Conservation (phyloP, 2,329 filamentous ascomycete genomes). For the Cladophialophora immunda region DNA sequence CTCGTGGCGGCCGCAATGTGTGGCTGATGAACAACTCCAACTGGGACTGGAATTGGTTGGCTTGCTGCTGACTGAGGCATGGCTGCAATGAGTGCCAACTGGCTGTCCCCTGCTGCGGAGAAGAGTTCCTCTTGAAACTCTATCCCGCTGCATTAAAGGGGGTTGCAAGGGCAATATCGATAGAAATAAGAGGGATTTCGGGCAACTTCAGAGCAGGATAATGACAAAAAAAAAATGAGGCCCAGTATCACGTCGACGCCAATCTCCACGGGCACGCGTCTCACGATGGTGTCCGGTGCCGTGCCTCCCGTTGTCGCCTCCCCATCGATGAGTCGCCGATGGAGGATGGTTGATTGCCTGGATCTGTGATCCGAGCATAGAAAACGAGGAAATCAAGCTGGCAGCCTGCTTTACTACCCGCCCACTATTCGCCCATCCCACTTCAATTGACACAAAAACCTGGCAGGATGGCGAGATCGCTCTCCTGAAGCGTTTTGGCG, state of each 20-base stretch:
- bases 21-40: slow-evolving; percentile 24
- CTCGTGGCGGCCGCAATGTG: slow-evolving; percentile 13
- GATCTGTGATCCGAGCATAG: slow-evolving; percentile 15
- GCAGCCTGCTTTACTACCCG: slow-evolving; percentile 16
- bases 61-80: slow-evolving; percentile 17
- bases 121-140: slow-evolving; percentile 21
- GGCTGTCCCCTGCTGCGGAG: slow-evolving; percentile 15
- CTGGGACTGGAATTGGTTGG: slow-evolving; percentile 22
- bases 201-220: not conserved
- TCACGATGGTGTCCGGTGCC: slow-evolving; percentile 3
- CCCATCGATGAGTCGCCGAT: slow-evolving; percentile 8
- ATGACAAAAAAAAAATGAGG: not conserved
- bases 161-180: not conserved
- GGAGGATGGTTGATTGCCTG: slow-evolving; percentile 13
- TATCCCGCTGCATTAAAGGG: slow-evolving; percentile 7
- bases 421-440: slow-evolving; percentile 23
- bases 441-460: slow-evolving; percentile 12
- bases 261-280: slow-evolving; percentile 13
- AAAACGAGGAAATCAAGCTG: slow-evolving; percentile 7
- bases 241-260: not conserved
- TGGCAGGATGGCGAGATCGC: slow-evolving; percentile 14
- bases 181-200: not conserved
- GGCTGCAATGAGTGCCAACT: slow-evolving; percentile 12
- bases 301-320: slow-evolving; percentile 11
- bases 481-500: not conserved